Evolutionary conservation across 192 early-diverging fungal species (phyloP).

Genomic region (Podila minutissima): DNA sequence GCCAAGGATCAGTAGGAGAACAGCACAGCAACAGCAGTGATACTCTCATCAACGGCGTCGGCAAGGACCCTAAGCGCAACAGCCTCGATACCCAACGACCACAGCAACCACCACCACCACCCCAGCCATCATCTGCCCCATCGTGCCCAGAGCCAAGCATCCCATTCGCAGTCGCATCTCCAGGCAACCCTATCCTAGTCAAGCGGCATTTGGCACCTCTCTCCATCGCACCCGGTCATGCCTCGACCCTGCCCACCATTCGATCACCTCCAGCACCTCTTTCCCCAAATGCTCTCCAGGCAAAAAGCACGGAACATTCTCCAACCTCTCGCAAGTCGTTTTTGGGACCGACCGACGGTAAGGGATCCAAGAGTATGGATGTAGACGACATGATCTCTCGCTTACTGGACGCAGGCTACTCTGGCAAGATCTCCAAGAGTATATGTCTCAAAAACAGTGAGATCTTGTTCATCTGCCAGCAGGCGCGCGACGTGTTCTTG

Average conservation of each 20-base stretch:
- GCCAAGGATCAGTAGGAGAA: no score
- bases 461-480: constrained; percentile 85
- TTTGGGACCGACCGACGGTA: constrained; percentile 17
- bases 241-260: background rate
- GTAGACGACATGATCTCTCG: constrained; percentile 92
- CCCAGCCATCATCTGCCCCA: background rate
- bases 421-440: constrained; percentile 74
- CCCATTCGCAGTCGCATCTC: constrained; percentile 41
- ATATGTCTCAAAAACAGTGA: constrained; percentile 89
- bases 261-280: constrained; percentile 12
- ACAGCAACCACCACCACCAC: constrained; percentile 10
- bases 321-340: constrained; percentile 33
- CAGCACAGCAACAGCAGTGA: constrained; percentile 7
- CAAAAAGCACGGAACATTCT: constrained; percentile 23
- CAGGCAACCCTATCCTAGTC: constrained; percentile 46
- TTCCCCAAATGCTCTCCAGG: constrained; percentile 16
- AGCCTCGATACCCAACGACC: constrained; percentile 28
- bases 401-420: constrained; percentile 82
- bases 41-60: background rate
- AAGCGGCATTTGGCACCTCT: constrained; percentile 31
- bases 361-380: constrained; percentile 38
- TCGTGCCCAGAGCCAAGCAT: constrained; percentile 25
- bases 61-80: background rate
- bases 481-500: constrained; percentile 86
- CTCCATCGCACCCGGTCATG: constrained; percentile 1